Base-by-base conservation (phyloP, 352 stramenopile species). In the Globisporangium recalcitrans region DNA sequence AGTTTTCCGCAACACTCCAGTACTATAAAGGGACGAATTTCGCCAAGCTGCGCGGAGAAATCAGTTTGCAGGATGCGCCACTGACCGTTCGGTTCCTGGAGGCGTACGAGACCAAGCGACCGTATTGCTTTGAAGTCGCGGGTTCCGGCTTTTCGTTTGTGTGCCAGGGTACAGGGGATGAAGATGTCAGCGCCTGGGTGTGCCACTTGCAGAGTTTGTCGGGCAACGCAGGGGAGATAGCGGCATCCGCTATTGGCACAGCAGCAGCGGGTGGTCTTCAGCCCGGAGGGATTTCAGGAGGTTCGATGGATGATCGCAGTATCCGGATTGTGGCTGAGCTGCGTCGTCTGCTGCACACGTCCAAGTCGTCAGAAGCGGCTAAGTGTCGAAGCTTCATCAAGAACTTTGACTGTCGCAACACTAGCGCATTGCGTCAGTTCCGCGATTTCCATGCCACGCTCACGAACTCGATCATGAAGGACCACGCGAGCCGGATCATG, bases 11-110 rank as follows among this genome's bases (percentile, higher is more conserved):
- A 1, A 86, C 75, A 7, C 64, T 95, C 24, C 80, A 94, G 65
- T 95, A 94, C 71, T 95, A 92, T 71, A 92, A 91, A 61, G 84
- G 85, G 58, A 89, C 63, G 58, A 90, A 92, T 54, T 93, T 93
- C 52, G 80, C 64, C 31, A 91, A 91, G 46, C 58, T 93, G 7
- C 83, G 86, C 8, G 82, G 83, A 40, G 87, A 95, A 56, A 86
- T 94, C 62, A 71, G 84, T 27, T 62, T 95, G 19, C 74, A 92
- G 36, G 85, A 90, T 42, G 77, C 76, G 0, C 81, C 79, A 31
- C 57, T 92, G 21, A 80, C 70, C 0, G 79, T 94, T 47, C 83
- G 85, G 3, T 94, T 93, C 58, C 58, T 94, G 19, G 85, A 96
- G 60, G 74, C 80, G 1, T 72, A 77, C 44, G 84, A 94, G 60